Evolutionary conservation across 2,329 filamentous ascomycete species (phyloP).

Genomic region (Trichoderma brevicompactum): DNA sequence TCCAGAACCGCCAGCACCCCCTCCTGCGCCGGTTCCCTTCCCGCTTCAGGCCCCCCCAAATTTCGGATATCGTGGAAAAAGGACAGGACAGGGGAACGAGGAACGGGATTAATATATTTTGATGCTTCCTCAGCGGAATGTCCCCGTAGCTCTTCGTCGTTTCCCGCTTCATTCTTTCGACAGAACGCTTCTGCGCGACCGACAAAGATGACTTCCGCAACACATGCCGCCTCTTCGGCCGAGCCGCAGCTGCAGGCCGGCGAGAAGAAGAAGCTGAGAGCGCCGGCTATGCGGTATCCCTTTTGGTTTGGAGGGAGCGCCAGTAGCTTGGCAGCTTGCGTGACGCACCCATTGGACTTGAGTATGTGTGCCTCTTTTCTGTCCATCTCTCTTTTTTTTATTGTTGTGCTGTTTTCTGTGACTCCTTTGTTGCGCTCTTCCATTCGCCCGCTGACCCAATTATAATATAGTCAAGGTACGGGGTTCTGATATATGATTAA

Average conservation of each 20-base stretch:
- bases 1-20: not conserved
- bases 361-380: slow-evolving; percentile 56
- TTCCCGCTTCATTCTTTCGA: not conserved
- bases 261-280: slow-evolving; percentile 42
- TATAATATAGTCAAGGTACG: slow-evolving; percentile 31
- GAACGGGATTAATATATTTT: slow-evolving; percentile 10
- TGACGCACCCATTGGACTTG: slow-evolving; percentile 92
- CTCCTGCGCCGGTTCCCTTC: too few relatives aligned
- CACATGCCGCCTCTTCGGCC: slow-evolving; percentile 28
- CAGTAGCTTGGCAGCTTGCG: slow-evolving; percentile 85
- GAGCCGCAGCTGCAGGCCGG: slow-evolving; percentile 30
- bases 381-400: not conserved
- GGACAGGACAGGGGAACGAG: slow-evolving; percentile 1
- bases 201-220: slow-evolving; percentile 24
- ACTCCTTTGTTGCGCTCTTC: not conserved
- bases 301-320: slow-evolving; percentile 98
- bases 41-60: not conserved
- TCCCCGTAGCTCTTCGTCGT: slow-evolving; percentile 9
- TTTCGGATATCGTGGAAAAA: slow-evolving; percentile 11
- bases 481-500: slow-evolving; percentile 5
- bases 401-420: not conserved
- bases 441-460: slow-evolving; percentile 10
- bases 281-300: slow-evolving; percentile 62
- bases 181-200: slow-evolving; percentile 8
- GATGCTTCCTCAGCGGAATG: slow-evolving; percentile 26